These are phyloP conservation scores for Linnemannia elongata DNA, from an alignment of 192 early-diverging fungal species.

Conservation along the genomic window DNA sequence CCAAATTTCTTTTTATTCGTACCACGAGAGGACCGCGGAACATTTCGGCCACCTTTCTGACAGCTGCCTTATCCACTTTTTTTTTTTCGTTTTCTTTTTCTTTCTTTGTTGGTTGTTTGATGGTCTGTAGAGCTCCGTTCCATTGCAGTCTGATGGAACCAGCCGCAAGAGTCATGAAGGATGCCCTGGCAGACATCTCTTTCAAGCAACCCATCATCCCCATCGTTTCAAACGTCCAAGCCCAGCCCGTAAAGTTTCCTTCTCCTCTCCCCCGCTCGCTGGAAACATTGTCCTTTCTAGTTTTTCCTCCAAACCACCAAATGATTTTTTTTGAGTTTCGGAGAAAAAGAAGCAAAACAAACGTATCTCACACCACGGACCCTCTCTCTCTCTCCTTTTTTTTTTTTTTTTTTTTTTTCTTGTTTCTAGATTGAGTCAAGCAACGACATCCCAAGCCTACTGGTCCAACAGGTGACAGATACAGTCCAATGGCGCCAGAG, in stretches of 20 bases:
- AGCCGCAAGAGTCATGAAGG: slow-evolving; percentile 81
- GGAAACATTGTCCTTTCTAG: no score
- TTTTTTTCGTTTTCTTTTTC: neutral
- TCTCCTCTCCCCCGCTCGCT: no score
- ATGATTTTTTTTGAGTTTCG: no score
- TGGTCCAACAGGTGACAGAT: slow-evolving; percentile 84
- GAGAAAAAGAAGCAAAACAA: neutral
- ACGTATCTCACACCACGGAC: neutral
- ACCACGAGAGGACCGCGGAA: neutral
- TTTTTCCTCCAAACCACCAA: no score
- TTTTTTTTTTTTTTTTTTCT: neutral
- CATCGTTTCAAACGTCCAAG: slow-evolving; percentile 94
- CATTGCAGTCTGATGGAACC: slow-evolving; percentile 94
- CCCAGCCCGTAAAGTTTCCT: slow-evolving; percentile 72
- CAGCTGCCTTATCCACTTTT: neutral
- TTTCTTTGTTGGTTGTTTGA: neutral
- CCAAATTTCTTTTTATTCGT: neutral
- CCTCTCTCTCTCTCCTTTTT: neutral
- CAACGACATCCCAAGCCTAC: slow-evolving; percentile 71
- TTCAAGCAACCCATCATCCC: slow-evolving; percentile 82
- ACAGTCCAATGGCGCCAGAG: slow-evolving; percentile 93
- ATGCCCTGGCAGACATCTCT: slow-evolving; percentile 74
- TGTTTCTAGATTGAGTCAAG: slow-evolving; percentile 53
- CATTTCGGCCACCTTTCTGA: neutral
- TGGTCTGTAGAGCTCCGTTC: slow-evolving; percentile 84